Evolutionary conservation across 257 asterid genomes (phyloP), one percentile per base, ranked within the genome.

Genomic region (Scutellaria minor): DNA sequence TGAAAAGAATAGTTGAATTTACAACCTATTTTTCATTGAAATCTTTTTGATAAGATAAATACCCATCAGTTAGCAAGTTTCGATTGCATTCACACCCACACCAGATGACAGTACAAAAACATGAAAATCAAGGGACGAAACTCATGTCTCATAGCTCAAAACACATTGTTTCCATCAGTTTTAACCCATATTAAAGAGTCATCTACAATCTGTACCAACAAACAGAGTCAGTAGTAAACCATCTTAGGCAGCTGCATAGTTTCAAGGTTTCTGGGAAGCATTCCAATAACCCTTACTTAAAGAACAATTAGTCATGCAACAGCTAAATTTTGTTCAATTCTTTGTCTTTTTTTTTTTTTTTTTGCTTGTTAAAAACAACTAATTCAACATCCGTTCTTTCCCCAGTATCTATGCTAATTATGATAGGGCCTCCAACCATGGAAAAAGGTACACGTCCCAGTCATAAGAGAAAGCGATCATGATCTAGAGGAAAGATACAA

Each of bases 1-100:
- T 95, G 92, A 71, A 84, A 85, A 69, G 58, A 72, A 76, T 37
- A 71, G 6, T 68, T 47, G 53, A 50, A 66, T 10, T 51, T 27
- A 70, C 72, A 56, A 31, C 56, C 45, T 51, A 45, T 22, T 12
- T 48, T 27, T 42, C 45, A 13, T 27, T 31, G 35, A 75, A 48
- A 37, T 11, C 7, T 3, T n/a, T 53, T 18, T 13, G 20, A 60
- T 60, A 70, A 61, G 68, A 13, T 46, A 71, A 51, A 48, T 18
- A 46, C 15, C 59, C 41, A 71, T 13, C 60, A 56, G 47, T 24
- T 4, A 45, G 73, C 55, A 31, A 48, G 61, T 65, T 64, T 13
- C 9, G 12, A 45, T 52, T 62, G 54, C 75, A 40, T 45, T 56
- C 55, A 64, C 60, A 58, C 22, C 12, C 24, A 47, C 64, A 58